phyloP scores from a whole-genome alignment of 768 basidiomycete genomes.

The Nevesoporus exiguus region DNA sequence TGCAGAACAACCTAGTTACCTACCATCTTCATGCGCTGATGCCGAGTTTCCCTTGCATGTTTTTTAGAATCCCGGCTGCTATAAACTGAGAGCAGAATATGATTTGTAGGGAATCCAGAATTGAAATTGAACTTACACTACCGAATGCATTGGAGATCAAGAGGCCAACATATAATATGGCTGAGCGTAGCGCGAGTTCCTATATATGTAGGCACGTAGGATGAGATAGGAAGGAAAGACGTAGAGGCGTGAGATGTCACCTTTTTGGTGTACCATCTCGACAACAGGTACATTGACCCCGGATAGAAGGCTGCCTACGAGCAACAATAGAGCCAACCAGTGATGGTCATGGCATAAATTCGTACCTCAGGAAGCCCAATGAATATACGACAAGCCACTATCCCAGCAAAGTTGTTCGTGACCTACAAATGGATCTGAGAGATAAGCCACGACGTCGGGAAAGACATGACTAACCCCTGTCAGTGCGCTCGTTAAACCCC shows the following conservation, averaged over 20 bases:
- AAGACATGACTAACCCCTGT: constrained; percentile 48
- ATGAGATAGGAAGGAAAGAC: too few relatives aligned
- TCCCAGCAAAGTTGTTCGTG: constrained; percentile 52
- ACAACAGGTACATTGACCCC: too few relatives aligned
- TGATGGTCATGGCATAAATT: too few relatives aligned
- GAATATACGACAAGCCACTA: constrained; percentile 46
- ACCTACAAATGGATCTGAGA: constrained; percentile 33
- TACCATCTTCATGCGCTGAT: not conserved
- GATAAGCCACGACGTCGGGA: not conserved
- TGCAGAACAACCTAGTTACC: not conserved
- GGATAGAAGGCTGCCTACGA: constrained; percentile 62
- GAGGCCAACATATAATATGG: too few relatives aligned
- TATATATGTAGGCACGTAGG: too few relatives aligned
- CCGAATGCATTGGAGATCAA: constrained; percentile 26
- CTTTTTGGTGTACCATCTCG: too few relatives aligned
- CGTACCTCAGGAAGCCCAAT: constrained; percentile 39
- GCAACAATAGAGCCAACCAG: not conserved
- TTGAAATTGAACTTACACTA: not conserved
- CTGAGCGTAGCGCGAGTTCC: too few relatives aligned
- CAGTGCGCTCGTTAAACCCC: constrained; percentile 60
- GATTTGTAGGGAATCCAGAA: not conserved
- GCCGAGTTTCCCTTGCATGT: not conserved
- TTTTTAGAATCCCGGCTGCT: not conserved
- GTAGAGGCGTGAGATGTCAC: too few relatives aligned
- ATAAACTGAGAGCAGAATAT: not conserved